Base-by-base conservation (phyloP, 805 yeast genomes). In the Lipomyces orientalis region DNA sequence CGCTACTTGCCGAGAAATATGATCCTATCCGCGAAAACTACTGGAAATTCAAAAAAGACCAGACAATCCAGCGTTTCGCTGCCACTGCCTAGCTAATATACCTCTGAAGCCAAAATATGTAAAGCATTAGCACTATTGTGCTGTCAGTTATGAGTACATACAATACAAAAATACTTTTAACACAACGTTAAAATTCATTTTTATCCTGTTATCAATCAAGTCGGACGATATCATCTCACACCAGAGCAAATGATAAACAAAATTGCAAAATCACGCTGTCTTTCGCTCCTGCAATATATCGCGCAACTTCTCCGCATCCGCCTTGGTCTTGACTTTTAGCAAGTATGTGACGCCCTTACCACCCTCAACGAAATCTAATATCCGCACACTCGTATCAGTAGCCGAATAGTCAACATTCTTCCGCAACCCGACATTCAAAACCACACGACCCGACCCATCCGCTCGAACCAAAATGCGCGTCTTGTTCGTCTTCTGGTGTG, bases 381-480 rank as follows among this genome's bases (percentile, higher is more conserved):
- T 81, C 71, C 88, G 84, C 71, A 87, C 86, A 54, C 37, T 91
- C 89, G 76, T 88, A 84, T 60, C 94, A 88, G 65, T 80, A 2
- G 85, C 81, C 10, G 84, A 81, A 76, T 92, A 93, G 0, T 81
- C 81, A 66, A 91, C 80, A 14, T 58, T 65, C 19, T 61, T 58
- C 46, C 66, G 64, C n/a, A 73, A 52, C 51, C 58, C 43, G 14
- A 87, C 81, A 76, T 94, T 94, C 67, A 94, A 79, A 58, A 94
- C 78, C 16, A 93, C 88, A 73, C 97, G 85, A 52, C 90, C 89
- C 52, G 92, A 88, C 35, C 97, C 97, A 65, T 93, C 98, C 0
- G 97, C 91, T 74, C 98, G 87, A 25, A 94, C 84, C 49, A 94
- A 80, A 14, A 91, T 79, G 76, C 98, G 86, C 2, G 88, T 76